These are phyloP conservation scores for Daldinia vernicosa DNA, from an alignment of 495 filamentous ascomycete genomes.

Conservation along the genomic window DNA sequence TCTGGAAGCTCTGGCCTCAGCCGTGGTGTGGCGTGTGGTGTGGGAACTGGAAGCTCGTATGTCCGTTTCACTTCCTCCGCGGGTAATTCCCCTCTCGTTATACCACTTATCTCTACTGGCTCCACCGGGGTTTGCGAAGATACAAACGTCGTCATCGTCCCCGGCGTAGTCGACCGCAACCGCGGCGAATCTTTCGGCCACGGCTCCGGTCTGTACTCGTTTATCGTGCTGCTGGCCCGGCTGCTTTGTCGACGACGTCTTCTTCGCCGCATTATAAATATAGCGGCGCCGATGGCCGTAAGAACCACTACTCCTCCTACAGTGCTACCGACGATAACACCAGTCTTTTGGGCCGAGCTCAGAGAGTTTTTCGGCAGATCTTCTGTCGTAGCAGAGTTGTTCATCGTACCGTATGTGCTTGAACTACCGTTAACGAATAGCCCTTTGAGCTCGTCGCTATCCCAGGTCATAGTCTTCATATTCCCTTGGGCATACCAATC, in stretches of 20 bases:
- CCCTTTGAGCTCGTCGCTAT: slow-evolving; percentile 31
- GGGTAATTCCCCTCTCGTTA: slow-evolving; percentile 35
- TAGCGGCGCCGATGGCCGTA: slow-evolving; percentile 4
- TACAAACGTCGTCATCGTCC: slow-evolving; percentile 27
- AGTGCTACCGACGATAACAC: slow-evolving; percentile 37
- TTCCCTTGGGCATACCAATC: slow-evolving; percentile 48
- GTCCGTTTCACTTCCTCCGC: slow-evolving; percentile 38
- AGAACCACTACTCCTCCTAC: slow-evolving; percentile 35
- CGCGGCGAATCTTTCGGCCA: slow-evolving; percentile 44
- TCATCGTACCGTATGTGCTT: slow-evolving; percentile 6
- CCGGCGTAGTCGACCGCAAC: slow-evolving; percentile 36
- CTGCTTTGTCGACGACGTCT: slow-evolving; percentile 24
- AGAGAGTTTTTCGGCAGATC: slow-evolving; percentile 18
- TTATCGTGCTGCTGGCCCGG: slow-evolving; percentile 21
- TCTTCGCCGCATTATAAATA: slow-evolving; percentile 27
- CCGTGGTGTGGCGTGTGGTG: slow-evolving; percentile 31
- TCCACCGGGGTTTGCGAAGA: slow-evolving; percentile 17
- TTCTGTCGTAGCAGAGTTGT: background rate
- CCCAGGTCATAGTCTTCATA: slow-evolving; percentile 43
- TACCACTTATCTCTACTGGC: slow-evolving; percentile 27
- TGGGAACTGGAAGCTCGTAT: slow-evolving; percentile 44
- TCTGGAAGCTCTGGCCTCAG: slow-evolving; percentile 42
- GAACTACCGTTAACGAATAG: slow-evolving; percentile 38
- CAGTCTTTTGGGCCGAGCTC: slow-evolving; percentile 13
- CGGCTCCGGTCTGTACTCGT: slow-evolving; percentile 45